Evolutionary conservation across 257 asterid genomes (phyloP), one percentile per base, ranked within the genome.

Genomic region (Datura wrightii): DNA sequence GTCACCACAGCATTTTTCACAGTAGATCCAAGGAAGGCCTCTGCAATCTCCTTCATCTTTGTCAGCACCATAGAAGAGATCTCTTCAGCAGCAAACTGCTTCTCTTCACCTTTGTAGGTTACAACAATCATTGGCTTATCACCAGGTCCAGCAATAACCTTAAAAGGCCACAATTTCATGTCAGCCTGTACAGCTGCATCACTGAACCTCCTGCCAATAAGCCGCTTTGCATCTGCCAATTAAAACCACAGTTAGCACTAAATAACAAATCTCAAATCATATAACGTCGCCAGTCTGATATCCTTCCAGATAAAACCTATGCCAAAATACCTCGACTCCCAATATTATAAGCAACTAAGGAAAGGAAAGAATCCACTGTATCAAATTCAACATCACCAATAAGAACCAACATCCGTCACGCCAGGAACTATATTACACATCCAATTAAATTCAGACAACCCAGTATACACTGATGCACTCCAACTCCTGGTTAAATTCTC

Each of bases 1-100:
- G 91, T 89, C 37, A 89, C 89, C 24, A 89, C 91, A 1, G 89
- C 91, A 78, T 89, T 87, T 85, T 89, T 89, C 52, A 89, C 58
- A 3, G 91, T 87, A 18, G 87, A 86, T 1, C 91, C 88, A 74
- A 83, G 85, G 72, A 31, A 86, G 6, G 89, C 85, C 85, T 83
- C 89, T 6, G 86, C 86, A 34, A 86, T 86, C 46, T 86, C 88
- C 84, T 78, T 86, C 88, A 86, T 86, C 85, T 86, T 86, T 42
- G 31, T 82, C 19, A 86, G 86, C 34, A 86, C 86, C 88, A 86
- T 86, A 15, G 88, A 86, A 5, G 88, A 86, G 34, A 86, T 78
- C 69, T 86, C 88, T 80, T 86, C 88, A 16, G 88, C 88, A 24
- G 88, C 46, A 86, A 86, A 86, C 19, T 86, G 84, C 41, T 79